Base-by-base conservation (phyloP, 1,284 basidiomycete genomes). In the Irpex lacteus region DNA sequence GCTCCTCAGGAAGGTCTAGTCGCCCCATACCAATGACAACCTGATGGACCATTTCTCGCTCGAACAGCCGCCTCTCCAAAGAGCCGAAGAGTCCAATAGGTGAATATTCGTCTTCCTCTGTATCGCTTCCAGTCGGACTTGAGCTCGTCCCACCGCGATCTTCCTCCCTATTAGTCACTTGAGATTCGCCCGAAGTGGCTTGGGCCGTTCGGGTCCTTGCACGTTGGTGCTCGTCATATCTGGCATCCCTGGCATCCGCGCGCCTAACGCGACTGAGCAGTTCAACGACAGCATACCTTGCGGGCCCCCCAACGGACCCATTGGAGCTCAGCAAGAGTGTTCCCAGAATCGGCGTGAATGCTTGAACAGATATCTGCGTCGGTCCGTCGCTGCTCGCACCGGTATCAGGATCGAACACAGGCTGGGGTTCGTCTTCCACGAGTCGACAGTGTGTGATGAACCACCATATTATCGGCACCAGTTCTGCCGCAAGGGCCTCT, bases 261-360 rank as follows among this genome's bases (percentile, higher is more conserved):
- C 77, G 80, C 67, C 82, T 81, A 63, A 91, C 82, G 37, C 88
- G 85, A 47, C 82, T 82, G 60, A 98, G 81, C 60, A 97, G 80
- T 68, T 92, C 85, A 11, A 96, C 92, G 60, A 98, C 84, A 2
- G 91, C 89, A 60, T 83, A 82, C 66, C 95, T 86, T 15, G 94
- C 88, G 2, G 88, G 84, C 32, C 88, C 88, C 37, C 90, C 89
- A 50, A 98, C 87, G 61, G 83, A 78, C 21, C 84, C 83, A 72
- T 94, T 95, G 11, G 89, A 84, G 73, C 90, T 95, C 62, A 98
- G 85, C 21, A 98, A 82, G 47, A 98, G 81, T 0, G 94, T 92
- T 59, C 94, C 96, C 18, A 98, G 83, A 60, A 98, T 89, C 4
- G 95, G 94, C 2, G 96, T 97, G 78, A 98, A 98, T 7, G 91